Percentiles rank a stretch among this genome's conserved stretches.
Evolutionary conservation across 208 protist species (phyloP).

Genomic region (Leptomonas pyrrhocoris): DNA sequence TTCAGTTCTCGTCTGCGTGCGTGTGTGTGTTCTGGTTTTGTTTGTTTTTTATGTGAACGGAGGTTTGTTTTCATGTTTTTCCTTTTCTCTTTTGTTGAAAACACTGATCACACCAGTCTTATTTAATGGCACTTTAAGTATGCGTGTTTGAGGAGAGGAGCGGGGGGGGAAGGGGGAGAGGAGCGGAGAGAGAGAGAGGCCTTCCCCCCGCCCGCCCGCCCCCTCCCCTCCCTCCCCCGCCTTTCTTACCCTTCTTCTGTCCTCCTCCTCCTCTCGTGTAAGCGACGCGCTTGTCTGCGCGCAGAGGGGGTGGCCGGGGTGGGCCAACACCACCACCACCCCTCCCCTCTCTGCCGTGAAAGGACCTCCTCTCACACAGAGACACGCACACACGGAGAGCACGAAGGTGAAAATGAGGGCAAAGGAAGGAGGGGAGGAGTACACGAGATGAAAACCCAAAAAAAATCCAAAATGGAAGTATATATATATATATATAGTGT

Average conservation of each 20-base stretch:
- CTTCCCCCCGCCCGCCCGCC: no score
- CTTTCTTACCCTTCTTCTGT: no score
- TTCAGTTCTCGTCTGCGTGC: not conserved
- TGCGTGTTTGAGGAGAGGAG: not conserved
- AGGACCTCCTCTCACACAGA: no score
- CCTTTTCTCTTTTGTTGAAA: not conserved
- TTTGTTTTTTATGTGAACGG: not conserved
- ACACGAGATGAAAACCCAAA: conserved; percentile 4
- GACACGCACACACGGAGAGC: not conserved
- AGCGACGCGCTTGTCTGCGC: no score
- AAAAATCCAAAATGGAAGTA: not conserved
- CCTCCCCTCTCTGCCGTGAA: no score
- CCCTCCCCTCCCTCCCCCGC: no score
- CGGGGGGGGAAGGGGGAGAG: no score
- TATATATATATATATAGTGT: not conserved
- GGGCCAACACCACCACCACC: no score
- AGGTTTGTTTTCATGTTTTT: conserved; percentile 4
- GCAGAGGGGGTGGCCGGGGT: no score
- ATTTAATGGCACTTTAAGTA: no score
- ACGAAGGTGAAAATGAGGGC: not conserved
- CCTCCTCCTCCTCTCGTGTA: not conserved
- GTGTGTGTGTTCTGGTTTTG: conserved; percentile 3
- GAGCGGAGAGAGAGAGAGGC: no score
- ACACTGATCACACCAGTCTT: not conserved
- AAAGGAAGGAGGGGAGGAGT: not conserved